phyloP scores from a whole-genome alignment of 257 asterid genomes.

The Osmanthus fragrans region DNA sequence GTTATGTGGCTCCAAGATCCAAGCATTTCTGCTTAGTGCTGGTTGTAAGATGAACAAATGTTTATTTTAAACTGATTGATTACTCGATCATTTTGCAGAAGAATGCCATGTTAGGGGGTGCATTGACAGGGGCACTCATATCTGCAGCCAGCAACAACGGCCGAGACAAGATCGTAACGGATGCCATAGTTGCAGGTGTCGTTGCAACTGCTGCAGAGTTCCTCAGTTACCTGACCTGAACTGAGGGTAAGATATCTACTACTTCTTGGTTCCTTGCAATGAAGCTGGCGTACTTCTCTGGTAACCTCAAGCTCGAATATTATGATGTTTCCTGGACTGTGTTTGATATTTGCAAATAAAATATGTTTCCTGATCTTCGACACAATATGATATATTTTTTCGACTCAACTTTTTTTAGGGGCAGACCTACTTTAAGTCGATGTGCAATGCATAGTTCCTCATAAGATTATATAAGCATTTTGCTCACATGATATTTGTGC shows the following conservation, averaged over 20 bases:
- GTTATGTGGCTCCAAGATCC: neutral
- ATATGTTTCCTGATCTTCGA: neutral
- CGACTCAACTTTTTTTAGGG: too few species aligned
- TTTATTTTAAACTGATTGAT: neutral
- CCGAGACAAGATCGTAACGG: slow-evolving; percentile 65
- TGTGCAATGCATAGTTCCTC: too few species aligned
- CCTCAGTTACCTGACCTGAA: slow-evolving; percentile 52
- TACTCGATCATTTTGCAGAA: slow-evolving; percentile 46
- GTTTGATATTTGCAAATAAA: neutral
- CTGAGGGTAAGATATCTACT: neutral
- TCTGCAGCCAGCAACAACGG: slow-evolving; percentile 49
- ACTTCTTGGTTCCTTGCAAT: neutral
- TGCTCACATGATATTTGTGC: neutral
- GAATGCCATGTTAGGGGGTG: slow-evolving; percentile 77
- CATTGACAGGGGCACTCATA: slow-evolving; percentile 63
- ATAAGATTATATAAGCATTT: too few species aligned
- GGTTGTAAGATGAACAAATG: neutral
- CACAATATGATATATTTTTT: neutral
- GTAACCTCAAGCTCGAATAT: neutral
- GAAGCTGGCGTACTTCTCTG: neutral
- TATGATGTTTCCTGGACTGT: neutral
- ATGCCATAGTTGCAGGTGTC: slow-evolving; percentile 77
- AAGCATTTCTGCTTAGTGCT: neutral
- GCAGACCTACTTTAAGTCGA: too few species aligned
- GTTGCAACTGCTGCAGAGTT: slow-evolving; percentile 81